Evolutionary conservation across 805 yeast species (phyloP).

Genomic region (Lipomyces starkeyi): DNA sequence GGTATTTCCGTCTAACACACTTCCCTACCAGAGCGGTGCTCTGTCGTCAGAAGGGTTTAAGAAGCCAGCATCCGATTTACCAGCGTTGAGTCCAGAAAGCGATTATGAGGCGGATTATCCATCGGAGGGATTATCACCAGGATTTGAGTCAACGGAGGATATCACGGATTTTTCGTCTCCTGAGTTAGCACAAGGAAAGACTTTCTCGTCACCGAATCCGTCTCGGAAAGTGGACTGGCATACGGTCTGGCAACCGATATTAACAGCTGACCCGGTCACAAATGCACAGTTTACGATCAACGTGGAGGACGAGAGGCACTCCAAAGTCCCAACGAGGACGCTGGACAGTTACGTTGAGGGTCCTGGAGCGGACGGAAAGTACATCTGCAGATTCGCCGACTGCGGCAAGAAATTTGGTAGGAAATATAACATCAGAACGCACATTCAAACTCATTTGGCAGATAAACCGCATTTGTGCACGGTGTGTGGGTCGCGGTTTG

Average conservation of each 20-base stretch:
- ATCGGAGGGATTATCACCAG: conserved; percentile 33
- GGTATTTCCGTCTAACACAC: not conserved
- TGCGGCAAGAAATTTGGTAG: conserved; percentile 88
- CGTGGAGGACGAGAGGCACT: conserved; percentile 13
- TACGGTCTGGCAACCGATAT: conserved; percentile 35
- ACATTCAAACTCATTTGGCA: conserved; percentile 93
- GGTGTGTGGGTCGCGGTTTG: conserved; percentile 81
- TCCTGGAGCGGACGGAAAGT: conserved; percentile 65
- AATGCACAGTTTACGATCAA: conserved; percentile 14
- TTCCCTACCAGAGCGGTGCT: not conserved
- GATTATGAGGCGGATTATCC: conserved; percentile 34
- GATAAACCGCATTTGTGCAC: conserved; percentile 90
- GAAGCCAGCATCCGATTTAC: not conserved
- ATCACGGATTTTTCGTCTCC: conserved; percentile 36
- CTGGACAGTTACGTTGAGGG: conserved; percentile 33
- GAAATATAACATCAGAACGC: conserved; percentile 90
- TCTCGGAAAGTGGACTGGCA: conserved; percentile 14
- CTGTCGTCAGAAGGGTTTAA: not conserved
- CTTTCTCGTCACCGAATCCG: conserved; percentile 14
- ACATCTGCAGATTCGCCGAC: conserved; percentile 71
- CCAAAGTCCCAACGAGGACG: conserved; percentile 18
- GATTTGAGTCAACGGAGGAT: conserved; percentile 28
- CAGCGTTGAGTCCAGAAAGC: conserved; percentile 14
- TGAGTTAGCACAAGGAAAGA: conserved; percentile 17
- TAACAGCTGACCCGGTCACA: conserved; percentile 35